A percentile compares a stretch with the other conserved stretches of the same genome.
phyloP scores from a whole-genome alignment of 352 stramenopile genomes.

The Globisporangium abappressorium region DNA sequence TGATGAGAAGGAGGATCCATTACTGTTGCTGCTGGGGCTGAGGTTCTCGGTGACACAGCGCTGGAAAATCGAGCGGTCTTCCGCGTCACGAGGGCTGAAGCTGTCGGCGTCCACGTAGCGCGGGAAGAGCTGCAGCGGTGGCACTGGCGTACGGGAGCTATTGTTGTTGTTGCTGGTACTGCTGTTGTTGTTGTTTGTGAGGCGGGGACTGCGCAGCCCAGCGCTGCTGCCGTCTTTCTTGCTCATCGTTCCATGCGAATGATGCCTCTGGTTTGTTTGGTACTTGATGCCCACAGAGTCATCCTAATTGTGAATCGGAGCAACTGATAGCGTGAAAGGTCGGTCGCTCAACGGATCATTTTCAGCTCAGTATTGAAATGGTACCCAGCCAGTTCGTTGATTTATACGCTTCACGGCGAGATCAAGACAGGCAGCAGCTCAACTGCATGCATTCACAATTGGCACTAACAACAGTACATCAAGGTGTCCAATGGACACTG shows the following conservation, averaged over 20 bases:
- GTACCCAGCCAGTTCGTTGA: background rate
- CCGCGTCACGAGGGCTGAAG: background rate
- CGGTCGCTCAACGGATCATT: background rate
- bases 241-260: conserved; percentile 7
- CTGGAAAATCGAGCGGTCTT: conserved; percentile 16
- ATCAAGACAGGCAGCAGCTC: too few species aligned
- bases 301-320: background rate
- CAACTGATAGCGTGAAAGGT: background rate
- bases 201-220: conserved; percentile 15
- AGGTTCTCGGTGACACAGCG: conserved; percentile 13
- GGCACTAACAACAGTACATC: background rate
- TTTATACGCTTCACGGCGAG: background rate
- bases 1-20: background rate
- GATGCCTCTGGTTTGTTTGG: background rate
- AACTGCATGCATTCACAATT: background rate
- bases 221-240: conserved; percentile 4
- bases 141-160: background rate
- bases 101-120: conserved; percentile 15
- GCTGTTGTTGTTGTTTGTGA: background rate
- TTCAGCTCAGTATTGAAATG: background rate
- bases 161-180: background rate
- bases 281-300: background rate
- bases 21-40: background rate
- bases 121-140: conserved; percentile 8
- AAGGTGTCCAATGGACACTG: background rate